Conservation (phyloP, 805 yeast genomes). For the Pichia kluyveri region DNA sequence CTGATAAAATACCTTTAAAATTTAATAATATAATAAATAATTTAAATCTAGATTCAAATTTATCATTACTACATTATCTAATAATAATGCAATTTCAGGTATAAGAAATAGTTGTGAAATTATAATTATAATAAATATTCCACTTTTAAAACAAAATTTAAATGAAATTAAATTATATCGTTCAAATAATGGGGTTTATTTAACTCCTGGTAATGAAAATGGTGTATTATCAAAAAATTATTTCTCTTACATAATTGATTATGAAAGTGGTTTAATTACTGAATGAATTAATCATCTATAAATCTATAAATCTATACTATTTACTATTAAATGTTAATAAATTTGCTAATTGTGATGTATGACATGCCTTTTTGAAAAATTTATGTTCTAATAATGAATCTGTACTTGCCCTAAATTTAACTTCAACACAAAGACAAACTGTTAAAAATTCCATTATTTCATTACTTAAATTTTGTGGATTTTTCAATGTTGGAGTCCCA, state of each 20-base stretch:
- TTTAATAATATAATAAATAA: conserved; percentile 11
- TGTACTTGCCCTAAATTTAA: conserved; percentile 81
- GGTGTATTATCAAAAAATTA: conserved; percentile 36
- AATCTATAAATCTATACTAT: neutral
- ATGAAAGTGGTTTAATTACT: neutral
- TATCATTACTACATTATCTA: neutral
- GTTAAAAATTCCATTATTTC: conserved; percentile 80
- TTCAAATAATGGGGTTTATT: conserved; percentile 68
- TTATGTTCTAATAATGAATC: conserved; percentile 77
- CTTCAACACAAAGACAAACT: conserved; percentile 91
- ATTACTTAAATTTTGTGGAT: conserved; percentile 63
- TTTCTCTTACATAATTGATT: neutral
- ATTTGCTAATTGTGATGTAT: conserved; percentile 47
- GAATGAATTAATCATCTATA: neutral
- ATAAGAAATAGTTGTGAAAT: conserved; percentile 52
- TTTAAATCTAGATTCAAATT: too few relatives aligned
- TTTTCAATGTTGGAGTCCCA: conserved; percentile 90
- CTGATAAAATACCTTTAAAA: conserved; percentile 42
- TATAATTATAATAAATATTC: conserved; percentile 53
- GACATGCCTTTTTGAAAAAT: conserved; percentile 57
- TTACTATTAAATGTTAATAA: conserved; percentile 32
- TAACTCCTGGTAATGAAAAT: conserved; percentile 49
- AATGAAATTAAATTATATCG: conserved; percentile 43
- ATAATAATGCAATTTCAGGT: conserved; percentile 51
- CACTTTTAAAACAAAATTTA: conserved; percentile 29